Percentiles rank a stretch among this genome's conserved stretches.
phyloP scores from a whole-genome alignment of 345 rosid genomes.

The Aurinia saxatilis region DNA sequence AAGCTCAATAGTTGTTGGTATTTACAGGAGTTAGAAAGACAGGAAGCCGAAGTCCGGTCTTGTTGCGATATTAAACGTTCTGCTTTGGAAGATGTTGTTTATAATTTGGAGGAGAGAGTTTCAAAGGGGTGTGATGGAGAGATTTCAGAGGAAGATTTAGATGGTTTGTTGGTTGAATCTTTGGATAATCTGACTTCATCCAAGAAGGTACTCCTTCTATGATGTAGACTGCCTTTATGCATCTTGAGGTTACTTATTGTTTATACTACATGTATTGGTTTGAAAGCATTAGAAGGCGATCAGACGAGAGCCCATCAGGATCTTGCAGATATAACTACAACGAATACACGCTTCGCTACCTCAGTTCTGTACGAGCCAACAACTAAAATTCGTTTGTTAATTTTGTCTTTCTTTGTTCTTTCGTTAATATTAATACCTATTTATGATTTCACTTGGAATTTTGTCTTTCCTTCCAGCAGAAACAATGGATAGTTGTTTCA shows the following conservation, averaged over 20 bases:
- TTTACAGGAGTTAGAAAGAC: slow-evolving; percentile 44
- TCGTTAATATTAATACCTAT: too few relatives aligned
- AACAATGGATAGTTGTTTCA: too few relatives aligned
- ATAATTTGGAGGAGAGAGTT: slow-evolving; percentile 41
- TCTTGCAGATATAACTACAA: slow-evolving; percentile 82
- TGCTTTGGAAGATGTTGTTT: slow-evolving; percentile 40
- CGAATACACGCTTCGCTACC: slow-evolving; percentile 81
- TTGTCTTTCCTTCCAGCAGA: too few relatives aligned
- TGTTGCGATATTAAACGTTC: slow-evolving; percentile 28
- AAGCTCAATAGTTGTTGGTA: background rate
- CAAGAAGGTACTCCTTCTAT: slow-evolving; percentile 39
- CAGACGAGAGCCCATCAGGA: slow-evolving; percentile 84
- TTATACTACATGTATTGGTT: background rate
- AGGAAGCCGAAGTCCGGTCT: slow-evolving; percentile 41
- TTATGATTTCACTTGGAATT: too few relatives aligned
- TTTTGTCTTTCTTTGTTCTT: too few relatives aligned
- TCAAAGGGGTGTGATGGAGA: slow-evolving; percentile 28
- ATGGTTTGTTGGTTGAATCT: slow-evolving; percentile 31
- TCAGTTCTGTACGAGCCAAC: too few relatives aligned
- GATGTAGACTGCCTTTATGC: background rate
- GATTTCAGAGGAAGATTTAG: slow-evolving; percentile 33
- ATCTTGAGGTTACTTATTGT: background rate
- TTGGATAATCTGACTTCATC: slow-evolving; percentile 39
- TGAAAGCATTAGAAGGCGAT: slow-evolving; percentile 68
- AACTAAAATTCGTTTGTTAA: too few relatives aligned